Base-by-base conservation (phyloP, 495 filamentous ascomycete species). In the Neurospora cerealis region DNA sequence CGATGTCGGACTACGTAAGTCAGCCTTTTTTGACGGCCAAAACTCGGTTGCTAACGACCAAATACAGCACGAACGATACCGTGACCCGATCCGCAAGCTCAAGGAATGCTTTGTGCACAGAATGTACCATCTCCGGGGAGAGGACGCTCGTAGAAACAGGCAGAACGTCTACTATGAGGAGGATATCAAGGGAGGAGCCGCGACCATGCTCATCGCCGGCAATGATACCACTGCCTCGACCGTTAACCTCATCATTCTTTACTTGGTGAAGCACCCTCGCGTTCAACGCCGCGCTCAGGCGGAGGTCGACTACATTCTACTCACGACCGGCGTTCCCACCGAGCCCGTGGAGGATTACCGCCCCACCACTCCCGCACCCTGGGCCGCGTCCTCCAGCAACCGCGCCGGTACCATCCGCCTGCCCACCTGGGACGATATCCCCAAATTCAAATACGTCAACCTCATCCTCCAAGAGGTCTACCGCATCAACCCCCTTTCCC, bases 401-500 rank as follows among this genome's bases (percentile, higher is more conserved):
- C 54, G 54, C 1, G 76, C 88, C 4, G 86, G 87, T 2, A 39
- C 71, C 3, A 80, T 83, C 62, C 79, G 86, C 0, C 80, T 86
- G 6, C 89, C 89, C 0, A 83, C 77, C 28, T 87, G 86, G 77
- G 79, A 81, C 9, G 88, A 91, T 74, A 79, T 86, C 41, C 78
- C 79, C 3, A 80, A 83, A 39, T 80, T 91, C 4, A 86, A 83
- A 2, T 91, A 91, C 77, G 81, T 83, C 17, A 74, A 76, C 71
- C 82, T 84, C 8, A 74, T 89, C 6, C 83, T 89, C 24, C 88
- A 89, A 62, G 90, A 92, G 77, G 86, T 83, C 24, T 85, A 90
- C 60, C 83, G 90, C 70, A 91, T 90, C 88, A 83, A 87, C 54
- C 89, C 89, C 10, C 82, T 90, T 21, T 88, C 87, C 1, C 87